Evolutionary conservation across 1,139 yeast species (phyloP), one percentile per base, ranked within the genome.

Genomic region (Suhomyces taliae): DNA sequence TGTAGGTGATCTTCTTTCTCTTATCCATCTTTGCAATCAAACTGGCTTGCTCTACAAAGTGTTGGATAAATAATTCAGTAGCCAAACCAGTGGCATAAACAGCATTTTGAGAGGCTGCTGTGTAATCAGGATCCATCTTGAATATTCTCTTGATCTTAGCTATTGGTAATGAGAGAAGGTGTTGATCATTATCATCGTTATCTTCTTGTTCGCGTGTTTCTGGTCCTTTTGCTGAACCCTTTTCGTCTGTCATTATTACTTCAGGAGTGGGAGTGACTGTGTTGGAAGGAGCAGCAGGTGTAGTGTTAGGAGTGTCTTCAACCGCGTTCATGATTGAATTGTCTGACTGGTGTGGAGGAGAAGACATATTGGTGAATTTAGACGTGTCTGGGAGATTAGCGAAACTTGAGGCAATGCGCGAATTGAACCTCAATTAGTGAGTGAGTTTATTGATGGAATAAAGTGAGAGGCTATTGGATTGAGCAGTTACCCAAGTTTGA

Each of bases 81-180:
- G 97, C 96, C 40, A 88, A 80, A 0, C 95, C 95, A 3, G 93
- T 78, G 11, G 96, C 85, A 58, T 85, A 87, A 11, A 87, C 89
- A 0, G 96, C 95, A 35, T 85, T 74, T 48, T 83, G 87, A 1
- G 96, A 83, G 3, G 93, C 85, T 2, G 89, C 80, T 6, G 78
- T 69, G 56, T 87, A 87, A 38, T 89, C 96, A 6, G 91, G 90
- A 61, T 93, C 98, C 65, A 86, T 79, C 59, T 88, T 90, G 61
- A 93, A 83, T 46, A 91, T 87, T 58, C 85, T 79, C 62, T 89
- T 90, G 54, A 91, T 85, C 56, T 91, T 85, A 2, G 96, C 79
- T 29, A 90, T 69, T 7, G 97, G 98, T 35, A 91, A 69, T 3
- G 72, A 50, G 43, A 70, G 57, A 11, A 61, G 64, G 27, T 59